Base-by-base conservation (phyloP, 2,329 filamentous ascomycete species). In the Exophiala alcalophila region DNA sequence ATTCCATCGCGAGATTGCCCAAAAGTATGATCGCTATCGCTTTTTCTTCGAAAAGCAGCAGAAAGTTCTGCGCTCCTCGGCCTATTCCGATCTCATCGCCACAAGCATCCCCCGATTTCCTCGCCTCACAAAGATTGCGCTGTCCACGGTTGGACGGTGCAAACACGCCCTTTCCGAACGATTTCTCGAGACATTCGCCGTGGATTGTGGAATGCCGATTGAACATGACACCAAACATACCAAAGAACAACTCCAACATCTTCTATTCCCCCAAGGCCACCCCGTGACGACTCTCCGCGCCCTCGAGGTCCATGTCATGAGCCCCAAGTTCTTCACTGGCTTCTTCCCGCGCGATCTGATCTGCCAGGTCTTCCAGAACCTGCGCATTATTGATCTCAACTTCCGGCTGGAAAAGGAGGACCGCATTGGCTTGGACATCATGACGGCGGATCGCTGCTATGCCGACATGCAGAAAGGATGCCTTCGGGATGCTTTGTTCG, bases 311-410 rank as follows among this genome's bases (percentile, higher is more conserved):
- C 47, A 52, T 21, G 44, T 50, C 25, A 9, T 56, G 20, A 47
- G 41, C 38, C 52, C 52, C 24, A 50, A 53, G 14, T 56, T 56
- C 40, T 56, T 56, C 39, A 36, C 34, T 12, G 53, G 42, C 11
- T 42, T 29, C 30, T 15, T 52, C 8, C 40, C 42, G 12, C 33
- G 37, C 15, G 28, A 43, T 12, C 23, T 37, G 42, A 26, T 56
- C 10, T 40, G 28, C 15, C 21, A 33, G 15, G 41, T 42, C 6
- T 56, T 56, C 29, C 23, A 26, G 4, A 45, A 50, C 18, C 52
- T 56, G 14, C 40, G 39, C 27, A 20, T 34, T 15, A 37, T 56
- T 18, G 37, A 49, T 19, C 39, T 56, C 16, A 47, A 40, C 14
- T 49, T 56, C 24, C 47, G 47, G 5, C 42, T 50, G 7, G 52